Base-by-base conservation (phyloP, 208 protist genomes). In the Leishmania arabica region DNA sequence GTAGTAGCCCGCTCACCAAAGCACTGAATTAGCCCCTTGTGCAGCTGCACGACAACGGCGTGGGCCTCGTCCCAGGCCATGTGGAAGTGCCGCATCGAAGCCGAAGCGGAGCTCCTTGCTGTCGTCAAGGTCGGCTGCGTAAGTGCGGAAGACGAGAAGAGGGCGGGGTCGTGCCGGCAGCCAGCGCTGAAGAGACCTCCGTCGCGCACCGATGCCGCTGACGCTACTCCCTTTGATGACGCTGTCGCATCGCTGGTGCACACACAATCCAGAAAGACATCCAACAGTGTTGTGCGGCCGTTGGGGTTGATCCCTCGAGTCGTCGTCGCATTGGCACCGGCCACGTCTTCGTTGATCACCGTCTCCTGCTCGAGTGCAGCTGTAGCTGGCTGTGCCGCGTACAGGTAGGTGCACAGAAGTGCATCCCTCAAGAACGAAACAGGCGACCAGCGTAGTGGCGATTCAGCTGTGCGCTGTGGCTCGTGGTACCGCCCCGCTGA, bases 341-440 rank as follows among this genome's bases (percentile, higher is more conserved):
- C 17, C 19, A 15, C 31, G 3, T 31, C 49, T 27, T 65, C 60
- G 19, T 58, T 53, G 70, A 31, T 51, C 21, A 31, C 15, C 51
- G 66, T 47, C 72, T 51, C 62, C 3, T 68, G 53, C 34, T 53
- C 69, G 42, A 62, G 40, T 5, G 47, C 24, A 42, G 6, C 69
- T 1, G 6, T 21, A 15, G 5, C 62, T 15, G 6, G 24, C 51
- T 49, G 37, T 31, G 27, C 27, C n/a, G 47, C 24, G 34, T 45
- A 15, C 11, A 83, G 27, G 51, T 78, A 74, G 47, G 71, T 71
- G 4, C 71, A 74, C 49, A 77, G 53, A 24, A 83, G 79, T 54
- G 69, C 31, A 51, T 89, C 86, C 21, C 72, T 81, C 42, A 89
- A 72, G 9, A 89, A 62, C 53, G 78, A 62, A 24, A 89, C 76